phyloP scores from a whole-genome alignment of 257 asterid species.

The Jacaranda mimosifolia region DNA sequence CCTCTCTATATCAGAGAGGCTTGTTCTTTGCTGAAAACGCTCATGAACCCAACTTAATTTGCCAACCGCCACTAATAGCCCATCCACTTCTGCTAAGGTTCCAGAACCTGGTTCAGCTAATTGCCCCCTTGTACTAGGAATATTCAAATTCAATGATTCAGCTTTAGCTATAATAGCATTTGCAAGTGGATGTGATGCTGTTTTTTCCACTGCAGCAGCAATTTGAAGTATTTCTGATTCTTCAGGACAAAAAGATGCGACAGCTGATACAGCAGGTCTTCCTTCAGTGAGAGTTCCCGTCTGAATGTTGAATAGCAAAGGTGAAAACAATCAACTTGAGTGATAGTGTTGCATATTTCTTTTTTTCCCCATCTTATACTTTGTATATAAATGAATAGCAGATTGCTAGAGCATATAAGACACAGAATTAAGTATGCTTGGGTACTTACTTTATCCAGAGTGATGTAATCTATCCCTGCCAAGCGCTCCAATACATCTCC shows the following conservation, averaged over 20 bases:
- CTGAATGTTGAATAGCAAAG: slow-evolving; percentile 44
- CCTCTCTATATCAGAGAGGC: slow-evolving; percentile 57
- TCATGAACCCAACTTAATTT: slow-evolving; percentile 86
- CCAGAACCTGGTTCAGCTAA: slow-evolving; percentile 95
- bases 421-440: not conserved
- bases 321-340: slow-evolving; percentile 29
- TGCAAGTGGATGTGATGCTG: slow-evolving; percentile 98
- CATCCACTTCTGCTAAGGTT: slow-evolving; percentile 94
- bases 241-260: slow-evolving; percentile 62
- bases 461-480: slow-evolving; percentile 78
- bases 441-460: slow-evolving; percentile 79
- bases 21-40: slow-evolving; percentile 74
- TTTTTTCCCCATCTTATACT: not conserved
- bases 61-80: slow-evolving; percentile 93
- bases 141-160: slow-evolving; percentile 67
- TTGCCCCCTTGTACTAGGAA: slow-evolving; percentile 82
- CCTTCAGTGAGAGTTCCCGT: slow-evolving; percentile 99
- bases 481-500: slow-evolving; percentile 96
- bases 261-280: slow-evolving; percentile 83
- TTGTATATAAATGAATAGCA: slow-evolving; percentile 15
- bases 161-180: slow-evolving; percentile 82
- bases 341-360: not conserved
- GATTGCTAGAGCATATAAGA: slow-evolving; percentile 14
- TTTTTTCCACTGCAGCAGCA: slow-evolving; percentile 98
- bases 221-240: slow-evolving; percentile 80